A percentile compares a stretch with the other conserved stretches of the same genome.
Conservation (phyloP, 345 rosid species). For the Sonneratia caseolaris region DNA sequence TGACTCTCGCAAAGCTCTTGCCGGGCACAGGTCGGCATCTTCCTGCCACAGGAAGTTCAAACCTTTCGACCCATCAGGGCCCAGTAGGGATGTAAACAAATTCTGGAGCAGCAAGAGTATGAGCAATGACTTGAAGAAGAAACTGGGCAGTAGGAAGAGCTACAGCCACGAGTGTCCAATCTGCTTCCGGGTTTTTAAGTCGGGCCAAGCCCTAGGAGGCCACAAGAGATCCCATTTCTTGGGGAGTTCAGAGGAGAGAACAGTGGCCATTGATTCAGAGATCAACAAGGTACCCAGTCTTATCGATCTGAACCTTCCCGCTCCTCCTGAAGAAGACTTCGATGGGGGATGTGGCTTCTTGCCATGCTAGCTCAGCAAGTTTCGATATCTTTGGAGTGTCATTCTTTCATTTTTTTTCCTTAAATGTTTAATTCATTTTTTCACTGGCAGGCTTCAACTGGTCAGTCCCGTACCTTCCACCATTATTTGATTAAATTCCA, state of each 20-base stretch:
- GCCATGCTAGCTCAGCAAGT: conserved; percentile 19
- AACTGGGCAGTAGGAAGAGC: conserved; percentile 24
- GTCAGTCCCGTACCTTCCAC: too few species aligned
- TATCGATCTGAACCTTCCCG: conserved; percentile 90
- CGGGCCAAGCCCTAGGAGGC: conserved; percentile 95
- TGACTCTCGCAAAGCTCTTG: conserved; percentile 2
- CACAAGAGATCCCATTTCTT: conserved; percentile 94
- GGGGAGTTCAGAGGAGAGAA: conserved; percentile 37
- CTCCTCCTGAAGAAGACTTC: conserved; percentile 49
- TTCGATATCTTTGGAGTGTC: not conserved
- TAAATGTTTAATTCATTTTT: too few species aligned
- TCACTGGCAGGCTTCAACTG: too few species aligned
- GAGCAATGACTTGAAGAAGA: not conserved
- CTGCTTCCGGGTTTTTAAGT: conserved; percentile 73
- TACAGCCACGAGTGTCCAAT: conserved; percentile 75
- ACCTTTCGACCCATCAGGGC: not conserved
- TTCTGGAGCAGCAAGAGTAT: not conserved
- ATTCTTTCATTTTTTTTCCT: too few species aligned
- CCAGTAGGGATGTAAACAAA: not conserved
- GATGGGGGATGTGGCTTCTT: conserved; percentile 18
- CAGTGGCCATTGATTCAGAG: conserved; percentile 32
- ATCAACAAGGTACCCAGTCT: conserved; percentile 28
- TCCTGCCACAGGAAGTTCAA: not conserved
- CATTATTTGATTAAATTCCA: too few species aligned
- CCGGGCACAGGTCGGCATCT: conserved; percentile 5